phyloP scores from a whole-genome alignment of 352 stramenopile species.

The Globisporangium yorkense region DNA sequence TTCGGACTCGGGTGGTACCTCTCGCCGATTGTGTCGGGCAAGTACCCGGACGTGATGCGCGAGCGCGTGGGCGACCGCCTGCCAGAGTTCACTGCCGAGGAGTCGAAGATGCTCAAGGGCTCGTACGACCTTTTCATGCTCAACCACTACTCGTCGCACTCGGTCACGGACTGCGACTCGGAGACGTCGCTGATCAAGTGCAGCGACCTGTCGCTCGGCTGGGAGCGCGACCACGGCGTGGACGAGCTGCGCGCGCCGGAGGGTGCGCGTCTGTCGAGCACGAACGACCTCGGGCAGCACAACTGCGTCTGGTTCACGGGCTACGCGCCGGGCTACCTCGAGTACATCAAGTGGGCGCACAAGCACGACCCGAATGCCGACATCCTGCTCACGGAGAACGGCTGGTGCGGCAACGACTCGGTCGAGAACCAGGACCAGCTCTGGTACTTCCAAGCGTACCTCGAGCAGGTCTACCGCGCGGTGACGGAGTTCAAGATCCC shows the following conservation, averaged over 20 bases:
- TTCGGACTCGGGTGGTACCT: slow-evolving; percentile 91
- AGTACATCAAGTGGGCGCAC: slow-evolving; percentile 21
- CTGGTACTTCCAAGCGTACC: slow-evolving; percentile 7
- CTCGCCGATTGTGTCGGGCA: slow-evolving; percentile 86
- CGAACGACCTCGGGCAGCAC: slow-evolving; percentile 14
- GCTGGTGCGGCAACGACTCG: slow-evolving; percentile 6
- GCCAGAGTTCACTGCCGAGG: slow-evolving; percentile 76
- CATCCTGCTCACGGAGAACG: slow-evolving; percentile 7
- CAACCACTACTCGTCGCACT: slow-evolving; percentile 86
- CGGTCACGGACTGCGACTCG: slow-evolving; percentile 43
- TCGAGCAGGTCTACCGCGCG: slow-evolving; percentile 42
- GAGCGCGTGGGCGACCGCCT: slow-evolving; percentile 67
- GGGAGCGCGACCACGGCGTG: slow-evolving; percentile 38
- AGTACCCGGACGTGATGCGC: slow-evolving; percentile 92
- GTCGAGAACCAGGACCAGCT: slow-evolving; percentile 6
- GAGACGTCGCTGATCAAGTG: slow-evolving; percentile 26
- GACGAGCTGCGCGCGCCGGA: slow-evolving; percentile 46
- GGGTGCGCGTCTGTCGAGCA: slow-evolving; percentile 38
- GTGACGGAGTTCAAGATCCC: slow-evolving; percentile 39
- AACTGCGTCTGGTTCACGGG: slow-evolving; percentile 34
- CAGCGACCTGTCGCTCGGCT: slow-evolving; percentile 24
- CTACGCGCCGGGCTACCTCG: slow-evolving; percentile 45
- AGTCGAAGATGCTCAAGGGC: slow-evolving; percentile 66
- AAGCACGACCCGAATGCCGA: not conserved
- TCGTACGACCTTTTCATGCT: slow-evolving; percentile 93